Percentiles rank a stretch among this genome's conserved stretches.
Conservation (phyloP, 2,329 filamentous ascomycete species). For the Exophiala oligosperma region DNA sequence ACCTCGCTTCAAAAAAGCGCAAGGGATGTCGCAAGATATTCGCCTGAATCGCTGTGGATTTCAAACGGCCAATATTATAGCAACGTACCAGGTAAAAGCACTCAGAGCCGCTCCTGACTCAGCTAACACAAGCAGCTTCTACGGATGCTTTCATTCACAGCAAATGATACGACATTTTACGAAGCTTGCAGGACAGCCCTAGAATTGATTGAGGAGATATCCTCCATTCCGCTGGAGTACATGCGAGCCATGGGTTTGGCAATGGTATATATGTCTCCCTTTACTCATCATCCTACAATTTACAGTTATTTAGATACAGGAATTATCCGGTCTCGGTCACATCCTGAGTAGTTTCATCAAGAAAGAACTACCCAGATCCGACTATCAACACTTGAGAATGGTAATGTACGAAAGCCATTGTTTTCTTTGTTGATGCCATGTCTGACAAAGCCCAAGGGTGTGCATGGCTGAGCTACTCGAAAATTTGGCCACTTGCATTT, state of each 20-base stretch:
- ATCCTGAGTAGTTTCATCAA: slow-evolving; percentile 15
- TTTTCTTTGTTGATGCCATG: not conserved
- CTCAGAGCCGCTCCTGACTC: not conserved
- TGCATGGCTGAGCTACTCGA: slow-evolving; percentile 17
- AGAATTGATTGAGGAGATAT: slow-evolving; percentile 15
- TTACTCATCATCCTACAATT: not conserved
- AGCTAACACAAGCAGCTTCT: not conserved
- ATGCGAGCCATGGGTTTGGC: slow-evolving; percentile 12
- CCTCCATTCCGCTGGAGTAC: slow-evolving; percentile 12
- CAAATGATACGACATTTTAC: slow-evolving; percentile 5
- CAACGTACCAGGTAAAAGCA: slow-evolving; percentile 6
- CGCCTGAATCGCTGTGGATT: slow-evolving; percentile 9
- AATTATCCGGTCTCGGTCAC: slow-evolving; percentile 14
- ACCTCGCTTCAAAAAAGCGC: slow-evolving; percentile 2
- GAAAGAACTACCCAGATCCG: slow-evolving; percentile 7
- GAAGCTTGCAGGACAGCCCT: slow-evolving; percentile 11
- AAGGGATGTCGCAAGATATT: not conserved
- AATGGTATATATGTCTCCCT: slow-evolving; percentile 3
- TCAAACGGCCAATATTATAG: slow-evolving; percentile 12
- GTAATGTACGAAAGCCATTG: slow-evolving; percentile 7
- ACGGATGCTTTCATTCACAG: slow-evolving; percentile 6
- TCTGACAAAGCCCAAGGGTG: slow-evolving; percentile 2
- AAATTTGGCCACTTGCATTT: slow-evolving; percentile 6
- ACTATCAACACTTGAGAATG: slow-evolving; percentile 16
- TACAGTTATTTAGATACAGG: slow-evolving; percentile 10